Evolutionary conservation across 176 grass and related monocot genomes (phyloP), one percentile per base, ranked within the genome.

Genomic region (Carex cristatella): DNA sequence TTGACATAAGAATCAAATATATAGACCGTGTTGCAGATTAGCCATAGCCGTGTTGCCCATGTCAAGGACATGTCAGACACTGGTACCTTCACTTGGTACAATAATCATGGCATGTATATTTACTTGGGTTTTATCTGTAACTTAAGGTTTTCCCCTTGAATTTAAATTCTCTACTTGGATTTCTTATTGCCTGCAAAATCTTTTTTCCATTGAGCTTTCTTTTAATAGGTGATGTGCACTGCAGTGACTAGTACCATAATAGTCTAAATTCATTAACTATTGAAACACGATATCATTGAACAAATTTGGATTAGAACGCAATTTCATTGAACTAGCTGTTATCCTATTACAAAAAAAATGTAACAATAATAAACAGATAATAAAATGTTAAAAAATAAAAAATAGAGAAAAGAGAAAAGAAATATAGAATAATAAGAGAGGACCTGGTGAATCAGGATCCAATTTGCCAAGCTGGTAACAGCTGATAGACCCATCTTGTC

Each of bases 401-500:
- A 16, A 4, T 14, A 44, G 18, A 35, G 32, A 37, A 57, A 14
- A 37, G 69, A 35, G 61, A 51, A 61, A 56, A 85, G 14, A n/a
- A 13, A 51, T 76, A n/a, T 12, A 19, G 62, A 71, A 68, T 37
- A 84, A 61, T 73, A 83, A 91, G 42, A 16, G 74, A 92, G 69
- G 88, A 89, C 96, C 96, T 94, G 92, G 88, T 83, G 91, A 81
- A 86, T 77, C 89, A 6, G 88, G 91, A 80, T 89, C 85, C 60
- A 98, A 77, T 89, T 90, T 93, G 61, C 95, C 95, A 62, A 98
- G 85, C 58, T 87, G 90, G 70, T 93, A 95, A 76, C 83, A 98
- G 66, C 86, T 86, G 69, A 98, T 84, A 77, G 91, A 93, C 44
- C 95, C 95, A 92, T 98, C 95, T 75, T 89, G 88, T 42, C 89